A percentile compares a stretch with the other conserved stretches of the same genome.
These are phyloP conservation scores for Physcomitrellopsis africana DNA, from an alignment of 225 moss, liverwort and hornwort genomes.

Conservation along the genomic window DNA sequence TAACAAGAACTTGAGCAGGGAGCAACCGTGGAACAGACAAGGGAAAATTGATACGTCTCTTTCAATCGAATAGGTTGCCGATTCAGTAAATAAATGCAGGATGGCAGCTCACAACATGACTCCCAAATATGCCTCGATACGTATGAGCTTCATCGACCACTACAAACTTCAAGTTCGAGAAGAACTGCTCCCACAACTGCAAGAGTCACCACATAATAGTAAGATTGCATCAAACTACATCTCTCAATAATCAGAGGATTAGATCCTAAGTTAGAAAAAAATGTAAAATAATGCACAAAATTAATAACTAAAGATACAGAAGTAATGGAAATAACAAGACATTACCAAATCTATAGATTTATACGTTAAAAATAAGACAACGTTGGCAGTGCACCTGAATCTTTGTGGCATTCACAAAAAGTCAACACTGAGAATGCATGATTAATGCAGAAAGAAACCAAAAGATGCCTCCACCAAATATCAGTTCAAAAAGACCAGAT, in stretches of 20 bases:
- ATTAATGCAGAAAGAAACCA: background rate
- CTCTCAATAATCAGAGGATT: background rate
- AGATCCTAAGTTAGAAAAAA: background rate
- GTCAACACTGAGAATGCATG: background rate
- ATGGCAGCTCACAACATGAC: conserved; percentile 61
- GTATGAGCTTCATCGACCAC: conserved; percentile 71
- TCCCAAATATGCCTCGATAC: conserved; percentile 73
- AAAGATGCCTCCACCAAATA: too few species aligned
- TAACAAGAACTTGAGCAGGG: background rate
- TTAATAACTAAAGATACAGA: background rate
- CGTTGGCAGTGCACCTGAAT: conserved; percentile 16
- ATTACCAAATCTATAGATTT: too few species aligned
- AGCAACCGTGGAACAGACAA: background rate
- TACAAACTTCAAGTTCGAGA: conserved; percentile 66
- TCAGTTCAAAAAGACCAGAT: too few species aligned
- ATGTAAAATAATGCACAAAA: background rate
- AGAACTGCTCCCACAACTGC: conserved; percentile 67
- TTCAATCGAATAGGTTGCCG: background rate
- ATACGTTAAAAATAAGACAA: conserved; percentile 7
- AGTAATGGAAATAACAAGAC: too few species aligned
- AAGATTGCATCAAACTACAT: conserved; percentile 24
- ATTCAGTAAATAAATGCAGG: conserved; percentile 16
- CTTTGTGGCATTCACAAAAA: conserved; percentile 11
- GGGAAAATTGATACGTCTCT: too few species aligned
- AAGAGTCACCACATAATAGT: conserved; percentile 19